These are phyloP conservation scores for Colletotrichum noveboracense DNA, from an alignment of 2,329 filamentous ascomycete genomes.

Conservation along the genomic window DNA sequence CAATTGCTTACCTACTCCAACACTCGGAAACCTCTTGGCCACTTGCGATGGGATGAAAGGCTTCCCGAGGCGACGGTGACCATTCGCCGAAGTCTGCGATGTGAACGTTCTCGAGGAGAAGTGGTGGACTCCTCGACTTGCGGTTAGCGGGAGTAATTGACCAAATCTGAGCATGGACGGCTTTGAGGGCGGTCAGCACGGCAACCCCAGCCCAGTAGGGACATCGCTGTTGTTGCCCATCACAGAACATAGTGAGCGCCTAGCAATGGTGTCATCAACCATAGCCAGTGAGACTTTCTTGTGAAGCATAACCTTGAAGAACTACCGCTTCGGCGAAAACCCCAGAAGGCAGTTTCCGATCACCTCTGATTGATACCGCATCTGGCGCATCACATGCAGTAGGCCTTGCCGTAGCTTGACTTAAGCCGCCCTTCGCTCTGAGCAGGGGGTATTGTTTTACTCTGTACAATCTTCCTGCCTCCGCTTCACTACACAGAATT, in stretches of 20 bases:
- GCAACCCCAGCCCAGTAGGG: not conserved
- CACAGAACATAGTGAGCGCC: not conserved
- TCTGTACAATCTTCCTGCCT: not conserved
- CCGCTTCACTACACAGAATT: not conserved
- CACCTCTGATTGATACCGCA: not conserved
- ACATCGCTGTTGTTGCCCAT: not conserved
- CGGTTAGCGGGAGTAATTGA: not conserved
- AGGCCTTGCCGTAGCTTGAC: not conserved
- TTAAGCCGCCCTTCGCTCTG: not conserved
- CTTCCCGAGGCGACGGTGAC: not conserved
- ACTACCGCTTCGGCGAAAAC: too few relatives aligned
- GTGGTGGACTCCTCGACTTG: not conserved
- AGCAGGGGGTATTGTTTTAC: rapidly evolving
- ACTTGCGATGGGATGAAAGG: not conserved
- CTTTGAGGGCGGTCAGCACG: not conserved
- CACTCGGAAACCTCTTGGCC: not conserved
- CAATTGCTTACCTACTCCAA: not conserved
- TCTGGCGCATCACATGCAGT: not conserved
- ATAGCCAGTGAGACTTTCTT: too few relatives aligned
- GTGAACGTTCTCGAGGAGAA: not conserved
- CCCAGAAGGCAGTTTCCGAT: not conserved
- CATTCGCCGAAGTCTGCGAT: not conserved
- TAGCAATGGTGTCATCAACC: too few relatives aligned
- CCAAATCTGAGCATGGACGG: not conserved
- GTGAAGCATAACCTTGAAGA: too few relatives aligned